Conservation (phyloP, 768 basidiomycete genomes). For the Tricholoma hemisulphureum region DNA sequence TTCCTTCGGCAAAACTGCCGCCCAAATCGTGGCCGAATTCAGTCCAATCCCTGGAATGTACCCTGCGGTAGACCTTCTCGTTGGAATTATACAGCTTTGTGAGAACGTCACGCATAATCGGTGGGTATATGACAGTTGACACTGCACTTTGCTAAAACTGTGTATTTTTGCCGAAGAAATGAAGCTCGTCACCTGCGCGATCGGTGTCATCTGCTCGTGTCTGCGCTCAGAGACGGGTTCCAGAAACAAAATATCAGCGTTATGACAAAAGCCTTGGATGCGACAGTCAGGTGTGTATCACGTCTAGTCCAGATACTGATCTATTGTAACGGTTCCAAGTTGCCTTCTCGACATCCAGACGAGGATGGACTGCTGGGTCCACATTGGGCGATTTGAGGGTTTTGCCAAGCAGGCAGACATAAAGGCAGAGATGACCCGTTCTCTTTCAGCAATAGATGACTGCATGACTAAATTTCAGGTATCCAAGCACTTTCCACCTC, state of each 20-base stretch:
- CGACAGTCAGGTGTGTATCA: slow-evolving; percentile 22
- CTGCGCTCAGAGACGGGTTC: slow-evolving; percentile 36
- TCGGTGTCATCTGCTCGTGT: slow-evolving; percentile 43
- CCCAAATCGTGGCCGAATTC: slow-evolving; percentile 47
- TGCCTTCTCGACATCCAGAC: slow-evolving; percentile 34
- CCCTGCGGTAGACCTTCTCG: slow-evolving; percentile 40
- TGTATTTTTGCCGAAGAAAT: too few species aligned
- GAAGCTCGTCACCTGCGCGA: slow-evolving; percentile 45
- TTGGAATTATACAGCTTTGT: slow-evolving; percentile 44
- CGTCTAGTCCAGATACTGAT: too few species aligned
- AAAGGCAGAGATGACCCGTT: slow-evolving; percentile 41
- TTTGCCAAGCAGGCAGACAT: slow-evolving; percentile 40
- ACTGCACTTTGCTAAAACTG: too few species aligned
- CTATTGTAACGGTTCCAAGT: slow-evolving; percentile 10
- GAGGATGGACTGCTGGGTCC: slow-evolving; percentile 46
- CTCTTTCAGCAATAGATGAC: slow-evolving; percentile 44
- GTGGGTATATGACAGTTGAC: slow-evolving; percentile 32
- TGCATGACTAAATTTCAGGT: slow-evolving; percentile 51
- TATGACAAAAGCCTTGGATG: slow-evolving; percentile 33
- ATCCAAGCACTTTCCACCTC: neutral
- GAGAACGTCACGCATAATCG: slow-evolving; percentile 48
- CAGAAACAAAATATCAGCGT: slow-evolving; percentile 30
- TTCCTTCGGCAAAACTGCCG: slow-evolving; percentile 36
- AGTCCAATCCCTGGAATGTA: slow-evolving; percentile 48
- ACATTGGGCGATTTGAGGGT: slow-evolving; percentile 36